A percentile compares a stretch with the other conserved stretches of the same genome.
These are phyloP conservation scores for Schwanniomyces vanrijiae DNA, from an alignment of 805 yeast species.

Conservation along the genomic window DNA sequence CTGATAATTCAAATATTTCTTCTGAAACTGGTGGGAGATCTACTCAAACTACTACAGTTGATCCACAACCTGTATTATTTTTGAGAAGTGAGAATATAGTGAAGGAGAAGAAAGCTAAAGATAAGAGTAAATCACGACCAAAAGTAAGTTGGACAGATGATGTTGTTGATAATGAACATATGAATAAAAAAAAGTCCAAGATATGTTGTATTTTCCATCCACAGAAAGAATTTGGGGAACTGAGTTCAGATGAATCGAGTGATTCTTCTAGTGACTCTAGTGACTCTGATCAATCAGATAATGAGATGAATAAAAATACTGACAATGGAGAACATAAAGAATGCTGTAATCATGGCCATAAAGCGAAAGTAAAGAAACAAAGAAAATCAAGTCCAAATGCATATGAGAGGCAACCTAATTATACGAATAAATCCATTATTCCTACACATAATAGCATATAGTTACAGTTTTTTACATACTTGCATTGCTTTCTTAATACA, in stretches of 20 bases:
- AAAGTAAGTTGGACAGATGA: slow-evolving; percentile 83
- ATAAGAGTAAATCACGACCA: slow-evolving; percentile 33
- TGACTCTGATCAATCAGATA: slow-evolving; percentile 19
- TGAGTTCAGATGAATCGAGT: slow-evolving; percentile 19
- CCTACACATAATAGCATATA: not conserved
- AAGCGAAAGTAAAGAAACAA: slow-evolving; percentile 27
- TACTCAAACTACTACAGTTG: not conserved
- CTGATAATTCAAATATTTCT: not conserved
- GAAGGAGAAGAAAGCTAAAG: slow-evolving; percentile 2
- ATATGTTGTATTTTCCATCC: slow-evolving; percentile 90
- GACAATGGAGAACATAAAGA: slow-evolving; percentile 3
- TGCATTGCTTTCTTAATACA: not conserved
- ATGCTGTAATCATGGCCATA: slow-evolving; percentile 9
- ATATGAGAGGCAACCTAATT: slow-evolving; percentile 82
- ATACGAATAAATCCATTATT: slow-evolving; percentile 25
- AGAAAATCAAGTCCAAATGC: slow-evolving; percentile 65
- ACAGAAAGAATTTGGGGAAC: slow-evolving; percentile 57
- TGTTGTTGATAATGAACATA: slow-evolving; percentile 84
- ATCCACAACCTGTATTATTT: slow-evolving; percentile 14
- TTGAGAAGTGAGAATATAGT: slow-evolving; percentile 11
- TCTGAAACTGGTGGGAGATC: not conserved
- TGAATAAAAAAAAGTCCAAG: slow-evolving; percentile 87
- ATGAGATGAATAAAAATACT: not conserved
- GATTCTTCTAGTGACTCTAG: slow-evolving; percentile 30
- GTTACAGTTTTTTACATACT: not conserved